Evolutionary conservation across 192 early-diverging fungal genomes (phyloP).

Genomic region (Lunasporangiospora selenospora): DNA sequence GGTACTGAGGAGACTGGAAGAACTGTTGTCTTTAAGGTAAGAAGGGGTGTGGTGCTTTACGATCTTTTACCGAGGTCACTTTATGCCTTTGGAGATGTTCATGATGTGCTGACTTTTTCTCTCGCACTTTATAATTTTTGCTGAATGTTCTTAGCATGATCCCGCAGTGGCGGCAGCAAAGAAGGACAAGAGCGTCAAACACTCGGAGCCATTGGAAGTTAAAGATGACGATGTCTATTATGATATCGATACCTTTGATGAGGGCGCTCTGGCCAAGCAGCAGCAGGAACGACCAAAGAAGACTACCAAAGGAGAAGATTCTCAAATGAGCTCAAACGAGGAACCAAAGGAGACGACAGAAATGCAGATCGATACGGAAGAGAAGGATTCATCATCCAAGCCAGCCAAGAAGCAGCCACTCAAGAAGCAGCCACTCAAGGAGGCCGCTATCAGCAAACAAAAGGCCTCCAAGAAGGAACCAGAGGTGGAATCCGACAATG

Average conservation of each 20-base stretch:
- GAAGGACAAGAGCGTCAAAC: constrained; percentile 50
- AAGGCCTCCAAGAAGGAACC: not conserved
- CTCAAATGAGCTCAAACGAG: constrained; percentile 8
- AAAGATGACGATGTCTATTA: constrained; percentile 64
- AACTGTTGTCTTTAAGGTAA: constrained; percentile 78
- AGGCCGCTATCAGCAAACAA: not conserved
- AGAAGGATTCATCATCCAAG: not conserved
- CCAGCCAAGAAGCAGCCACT: constrained; percentile 6
- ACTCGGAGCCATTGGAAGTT: constrained; percentile 53
- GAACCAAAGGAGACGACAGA: constrained; percentile 6
- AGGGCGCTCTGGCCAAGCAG: constrained; percentile 50
- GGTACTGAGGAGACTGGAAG: constrained; percentile 67
- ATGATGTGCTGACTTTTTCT: constrained; percentile 5
- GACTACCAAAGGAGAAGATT: constrained; percentile 2
- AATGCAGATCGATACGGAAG: constrained; percentile 11
- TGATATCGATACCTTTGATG: constrained; percentile 83
- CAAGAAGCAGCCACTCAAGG: constrained; percentile 1
- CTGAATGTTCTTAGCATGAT: constrained; percentile 25
- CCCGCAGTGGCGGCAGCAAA: constrained; percentile 25
- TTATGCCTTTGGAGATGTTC: constrained; percentile 7
- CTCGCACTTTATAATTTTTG: not conserved
- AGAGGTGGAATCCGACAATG: constrained; percentile 45
- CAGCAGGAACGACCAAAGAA: constrained; percentile 27
- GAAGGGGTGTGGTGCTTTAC: too few species aligned
- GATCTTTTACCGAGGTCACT: not conserved